These are phyloP conservation scores for Salicornia ramosissima DNA, from an alignment of 148 eudicot species.

Conservation along the genomic window DNA sequence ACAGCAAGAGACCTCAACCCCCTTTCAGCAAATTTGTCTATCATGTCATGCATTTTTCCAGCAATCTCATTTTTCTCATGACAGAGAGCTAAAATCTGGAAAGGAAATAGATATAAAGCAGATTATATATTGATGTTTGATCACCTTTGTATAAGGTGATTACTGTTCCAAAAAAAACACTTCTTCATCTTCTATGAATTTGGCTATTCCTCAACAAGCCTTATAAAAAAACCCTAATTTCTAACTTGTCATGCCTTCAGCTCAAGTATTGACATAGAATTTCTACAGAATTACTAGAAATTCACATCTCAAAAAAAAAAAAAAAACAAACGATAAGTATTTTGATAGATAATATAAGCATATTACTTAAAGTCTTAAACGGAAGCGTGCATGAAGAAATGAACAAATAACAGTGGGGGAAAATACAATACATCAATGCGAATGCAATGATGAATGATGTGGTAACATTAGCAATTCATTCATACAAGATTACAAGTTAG, in stretches of 20 bases:
- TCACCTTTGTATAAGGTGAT: not conserved
- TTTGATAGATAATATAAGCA: not conserved
- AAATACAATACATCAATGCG: not conserved
- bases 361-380: not conserved
- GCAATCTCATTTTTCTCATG: slow-evolving; percentile 53
- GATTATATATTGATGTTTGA: not conserved
- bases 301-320: not conserved
- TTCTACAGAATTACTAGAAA: not conserved
- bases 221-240: not conserved
- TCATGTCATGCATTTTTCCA: slow-evolving; percentile 46
- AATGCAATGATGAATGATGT: not conserved
- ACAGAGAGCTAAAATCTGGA: slow-evolving; percentile 57
- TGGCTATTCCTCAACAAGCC: not conserved
- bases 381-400: not conserved
- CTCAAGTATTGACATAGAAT: not conserved
- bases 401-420: not conserved
- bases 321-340: too few species aligned
- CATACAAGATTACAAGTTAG: not conserved
- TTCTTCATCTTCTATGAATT: not conserved
- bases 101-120: not conserved
- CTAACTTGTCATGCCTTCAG: not conserved
- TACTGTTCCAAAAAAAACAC: not conserved
- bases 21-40: slow-evolving; percentile 70
- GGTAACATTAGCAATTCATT: not conserved
- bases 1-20: slow-evolving; percentile 75